phyloP scores from a whole-genome alignment of 768 basidiomycete genomes.

The Suillus bovinus region DNA sequence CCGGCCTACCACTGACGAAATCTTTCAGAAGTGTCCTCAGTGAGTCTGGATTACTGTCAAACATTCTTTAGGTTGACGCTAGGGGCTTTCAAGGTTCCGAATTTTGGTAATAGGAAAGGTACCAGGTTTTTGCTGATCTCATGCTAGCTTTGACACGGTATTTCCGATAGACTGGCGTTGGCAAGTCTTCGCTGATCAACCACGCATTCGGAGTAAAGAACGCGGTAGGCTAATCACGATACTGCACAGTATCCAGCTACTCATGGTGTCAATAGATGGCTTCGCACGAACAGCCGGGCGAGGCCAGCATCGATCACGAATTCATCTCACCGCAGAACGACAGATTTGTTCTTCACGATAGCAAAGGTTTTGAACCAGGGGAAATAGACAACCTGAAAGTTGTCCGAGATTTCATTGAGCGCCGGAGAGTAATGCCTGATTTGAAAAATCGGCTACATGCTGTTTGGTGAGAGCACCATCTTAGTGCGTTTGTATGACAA shows the following conservation, averaged over 20 bases:
- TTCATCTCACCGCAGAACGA: slow-evolving; percentile 13
- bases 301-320: slow-evolving; percentile 14
- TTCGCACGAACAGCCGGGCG: neutral
- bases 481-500: neutral
- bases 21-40: neutral
- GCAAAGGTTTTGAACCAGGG: slow-evolving; percentile 19
- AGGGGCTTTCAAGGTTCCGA: neutral
- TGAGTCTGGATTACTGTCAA: neutral
- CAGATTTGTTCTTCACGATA: slow-evolving; percentile 18
- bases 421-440: neutral
- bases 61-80: neutral
- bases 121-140: neutral
- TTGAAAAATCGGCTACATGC: neutral
- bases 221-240: neutral
- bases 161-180: neutral
- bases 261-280: neutral
- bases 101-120: neutral
- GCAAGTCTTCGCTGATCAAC: neutral
- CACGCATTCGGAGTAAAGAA: neutral
- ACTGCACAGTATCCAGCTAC: neutral
- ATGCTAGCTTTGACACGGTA: neutral
- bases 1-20: neutral
- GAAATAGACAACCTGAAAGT: slow-evolving; percentile 5
- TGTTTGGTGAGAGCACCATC: neutral
- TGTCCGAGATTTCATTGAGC: slow-evolving; percentile 15